phyloP scores from a whole-genome alignment of 306 rosid genomes.

The Sicyos baderoa region DNA sequence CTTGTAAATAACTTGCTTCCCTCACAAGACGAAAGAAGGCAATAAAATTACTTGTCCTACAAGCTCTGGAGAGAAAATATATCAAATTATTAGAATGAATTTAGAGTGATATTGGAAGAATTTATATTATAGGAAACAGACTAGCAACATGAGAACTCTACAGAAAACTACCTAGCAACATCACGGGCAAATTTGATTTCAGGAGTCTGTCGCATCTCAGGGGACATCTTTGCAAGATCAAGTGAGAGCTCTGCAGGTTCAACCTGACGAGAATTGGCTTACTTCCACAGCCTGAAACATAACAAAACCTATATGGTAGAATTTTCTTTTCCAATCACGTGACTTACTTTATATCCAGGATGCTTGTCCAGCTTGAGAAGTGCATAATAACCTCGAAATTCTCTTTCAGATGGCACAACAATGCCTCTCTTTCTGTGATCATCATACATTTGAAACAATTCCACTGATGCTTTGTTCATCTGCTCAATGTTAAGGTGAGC shows the following conservation, averaged over 20 bases:
- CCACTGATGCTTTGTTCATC: conserved; percentile 98
- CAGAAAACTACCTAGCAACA: conserved; percentile 67
- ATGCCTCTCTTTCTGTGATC: conserved; percentile 97
- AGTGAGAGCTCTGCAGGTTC: conserved; percentile 99
- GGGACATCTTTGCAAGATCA: conserved; percentile 97
- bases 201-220: conserved; percentile 81
- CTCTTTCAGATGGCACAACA: conserved; percentile 58
- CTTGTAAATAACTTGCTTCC: conserved; percentile 92
- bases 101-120: conserved; percentile 17
- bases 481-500: conserved; percentile 99
- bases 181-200: conserved; percentile 91
- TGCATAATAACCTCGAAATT: conserved; percentile 95
- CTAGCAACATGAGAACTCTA: conserved; percentile 53
- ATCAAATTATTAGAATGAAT: conserved; percentile 25
- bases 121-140: conserved; percentile 28
- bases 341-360: conserved; percentile 92
- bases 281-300: conserved; percentile 26
- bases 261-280: conserved; percentile 55
- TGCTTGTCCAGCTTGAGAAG: conserved; percentile 98
- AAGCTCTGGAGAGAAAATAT: conserved; percentile 60
- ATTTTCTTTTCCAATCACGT: conserved; percentile 21
- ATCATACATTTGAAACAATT: conserved; percentile 87
- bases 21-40: conserved; percentile 85
- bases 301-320: conserved; percentile 29
- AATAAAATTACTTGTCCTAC: conserved; percentile 80